Evolutionary conservation across 2,329 filamentous ascomycete genomes (phyloP).

Genomic region (Phialophora macrospora): DNA sequence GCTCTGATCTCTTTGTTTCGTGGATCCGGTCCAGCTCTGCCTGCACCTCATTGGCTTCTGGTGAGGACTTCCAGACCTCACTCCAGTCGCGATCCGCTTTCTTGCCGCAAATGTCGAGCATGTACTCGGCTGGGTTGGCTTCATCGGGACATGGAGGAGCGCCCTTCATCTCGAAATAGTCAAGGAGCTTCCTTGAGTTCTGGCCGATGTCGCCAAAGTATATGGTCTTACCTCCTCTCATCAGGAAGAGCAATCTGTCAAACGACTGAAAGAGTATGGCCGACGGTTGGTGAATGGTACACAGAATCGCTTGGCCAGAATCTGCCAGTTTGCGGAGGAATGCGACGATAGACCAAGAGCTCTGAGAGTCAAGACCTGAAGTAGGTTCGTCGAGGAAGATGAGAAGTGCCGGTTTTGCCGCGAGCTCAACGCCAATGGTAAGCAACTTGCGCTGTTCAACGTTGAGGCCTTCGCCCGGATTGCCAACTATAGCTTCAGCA

Average conservation of each 20-base stretch:
- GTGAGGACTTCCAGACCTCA: slow-evolving; percentile 62
- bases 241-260: slow-evolving; percentile 77
- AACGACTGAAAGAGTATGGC: slow-evolving; percentile 61
- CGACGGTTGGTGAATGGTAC: slow-evolving; percentile 62
- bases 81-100: slow-evolving; percentile 69
- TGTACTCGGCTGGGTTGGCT: slow-evolving; percentile 74
- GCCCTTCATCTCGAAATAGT: slow-evolving; percentile 77
- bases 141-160: slow-evolving; percentile 66
- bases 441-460: slow-evolving; percentile 71
- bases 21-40: slow-evolving; percentile 64
- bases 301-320: slow-evolving; percentile 59
- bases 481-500: slow-evolving; percentile 85
- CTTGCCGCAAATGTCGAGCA: slow-evolving; percentile 55
- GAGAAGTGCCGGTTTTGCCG: slow-evolving; percentile 68
- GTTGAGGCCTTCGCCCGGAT: slow-evolving; percentile 75
- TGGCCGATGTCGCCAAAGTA: slow-evolving; percentile 84
- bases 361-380: slow-evolving; percentile 67
- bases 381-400: slow-evolving; percentile 70
- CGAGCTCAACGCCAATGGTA: slow-evolving; percentile 87
- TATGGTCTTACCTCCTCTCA: slow-evolving; percentile 75
- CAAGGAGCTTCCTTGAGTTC: slow-evolving; percentile 68
- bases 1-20: slow-evolving; percentile 53
- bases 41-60: slow-evolving; percentile 60
- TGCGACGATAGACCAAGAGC: slow-evolving; percentile 66
- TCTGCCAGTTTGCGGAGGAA: slow-evolving; percentile 62